Evolutionary conservation across 2,329 filamentous ascomycete genomes (phyloP).

Genomic region (Zymoseptoria brevis): DNA sequence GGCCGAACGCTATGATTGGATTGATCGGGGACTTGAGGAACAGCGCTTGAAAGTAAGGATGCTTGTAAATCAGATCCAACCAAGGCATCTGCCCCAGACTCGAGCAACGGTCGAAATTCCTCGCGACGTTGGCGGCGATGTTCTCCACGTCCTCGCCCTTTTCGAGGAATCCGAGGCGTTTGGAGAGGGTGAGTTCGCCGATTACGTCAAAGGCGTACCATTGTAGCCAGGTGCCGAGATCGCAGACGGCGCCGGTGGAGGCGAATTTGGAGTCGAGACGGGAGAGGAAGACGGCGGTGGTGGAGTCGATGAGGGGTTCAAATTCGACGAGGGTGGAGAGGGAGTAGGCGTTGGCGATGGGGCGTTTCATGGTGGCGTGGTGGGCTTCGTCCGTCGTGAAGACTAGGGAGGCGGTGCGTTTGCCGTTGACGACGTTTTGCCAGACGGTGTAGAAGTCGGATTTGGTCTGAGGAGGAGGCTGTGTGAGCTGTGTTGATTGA

Average conservation of each 20-base stretch:
- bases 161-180: slow-evolving; percentile 19
- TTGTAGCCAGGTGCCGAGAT: slow-evolving; percentile 26
- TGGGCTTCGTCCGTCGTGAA: slow-evolving; percentile 23
- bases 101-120: slow-evolving; percentile 22
- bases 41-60: slow-evolving; percentile 15
- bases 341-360: slow-evolving; percentile 18
- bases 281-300: slow-evolving; percentile 54
- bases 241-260: slow-evolving; percentile 39
- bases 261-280: slow-evolving; percentile 29
- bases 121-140: slow-evolving; percentile 11
- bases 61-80: slow-evolving; percentile 23
- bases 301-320: slow-evolving; percentile 69
- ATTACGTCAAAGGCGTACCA: slow-evolving; percentile 22
- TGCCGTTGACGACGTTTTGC: slow-evolving; percentile 22
- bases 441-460: slow-evolving; percentile 11
- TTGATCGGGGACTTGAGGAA: slow-evolving; percentile 16
- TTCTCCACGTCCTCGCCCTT: slow-evolving; percentile 12
- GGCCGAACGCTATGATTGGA: slow-evolving; percentile 21
- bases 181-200: slow-evolving; percentile 19
- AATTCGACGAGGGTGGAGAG: slow-evolving; percentile 66
- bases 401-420: slow-evolving; percentile 18
- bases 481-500: neutral
- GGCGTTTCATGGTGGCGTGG: slow-evolving; percentile 22
- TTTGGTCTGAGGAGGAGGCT: neutral
- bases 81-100: slow-evolving; percentile 25